These are phyloP conservation scores for Hysterium pulicare DNA, from an alignment of 2,329 filamentous ascomycete species.

Conservation along the genomic window DNA sequence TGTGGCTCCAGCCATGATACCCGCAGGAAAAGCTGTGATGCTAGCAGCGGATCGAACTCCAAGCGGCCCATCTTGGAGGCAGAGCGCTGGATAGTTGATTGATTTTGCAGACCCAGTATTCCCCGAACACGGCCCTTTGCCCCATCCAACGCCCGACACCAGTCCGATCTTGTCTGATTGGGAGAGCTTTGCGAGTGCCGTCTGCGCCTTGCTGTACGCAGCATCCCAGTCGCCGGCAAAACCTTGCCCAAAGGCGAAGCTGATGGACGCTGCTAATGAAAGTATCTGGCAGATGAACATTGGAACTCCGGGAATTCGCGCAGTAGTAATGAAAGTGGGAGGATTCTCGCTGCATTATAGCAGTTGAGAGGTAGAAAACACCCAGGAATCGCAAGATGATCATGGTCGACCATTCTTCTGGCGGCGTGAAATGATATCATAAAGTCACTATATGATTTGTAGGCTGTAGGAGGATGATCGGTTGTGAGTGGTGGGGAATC, in stretches of 20 bases:
- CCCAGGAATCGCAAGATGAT: too few relatives aligned
- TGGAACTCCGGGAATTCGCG: too few relatives aligned
- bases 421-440: too few relatives aligned
- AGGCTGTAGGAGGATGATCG: too few relatives aligned
- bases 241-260: conserved; percentile 1
- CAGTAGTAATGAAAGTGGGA: too few relatives aligned
- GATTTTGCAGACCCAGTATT: conserved; percentile 40
- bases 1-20: conserved; percentile 77
- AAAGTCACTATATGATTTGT: too few relatives aligned
- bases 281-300: too few relatives aligned
- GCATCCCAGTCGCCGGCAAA: conserved; percentile 15
- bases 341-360: too few relatives aligned
- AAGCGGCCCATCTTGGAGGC: conserved; percentile 79
- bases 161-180: conserved; percentile 74
- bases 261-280: too few relatives aligned
- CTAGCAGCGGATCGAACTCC: conserved; percentile 76
- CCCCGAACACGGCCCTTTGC: conserved; percentile 65
- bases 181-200: conserved; percentile 23
- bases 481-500: too few relatives aligned
- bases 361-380: too few relatives aligned
- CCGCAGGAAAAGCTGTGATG: conserved; percentile 75
- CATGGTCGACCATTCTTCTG: too few relatives aligned
- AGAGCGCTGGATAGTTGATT: conserved; percentile 69
- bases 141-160: conserved; percentile 79
- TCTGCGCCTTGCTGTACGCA: conserved; percentile 23